Evolutionary conservation across 106 monocot species (phyloP), one percentile per base, ranked within the genome.

Genomic region (Dendrobium nobile): DNA sequence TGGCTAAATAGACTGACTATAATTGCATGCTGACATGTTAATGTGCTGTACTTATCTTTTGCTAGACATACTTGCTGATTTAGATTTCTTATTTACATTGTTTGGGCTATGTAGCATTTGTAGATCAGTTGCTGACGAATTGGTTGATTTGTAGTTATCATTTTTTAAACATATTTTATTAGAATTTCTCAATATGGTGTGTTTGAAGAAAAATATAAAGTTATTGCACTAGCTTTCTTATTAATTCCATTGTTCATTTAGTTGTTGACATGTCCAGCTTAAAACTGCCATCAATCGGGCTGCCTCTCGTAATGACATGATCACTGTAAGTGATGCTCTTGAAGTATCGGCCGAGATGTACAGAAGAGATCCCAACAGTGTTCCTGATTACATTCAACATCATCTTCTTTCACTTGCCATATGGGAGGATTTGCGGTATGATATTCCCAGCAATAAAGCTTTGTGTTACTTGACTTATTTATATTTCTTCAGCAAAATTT

Each of bases 311-410:
- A 91, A 88, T 90, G 99, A 99, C 79, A 88, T 93, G 88, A 33
- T 82, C 64, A 95, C 99, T 48, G 81, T 99, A 77, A 91, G 91
- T 85, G 95, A 95, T 91, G 99, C 93, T 28, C 99, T 99, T 85
- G 99, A 99, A 87, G 99, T 99, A 78, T 95, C 99, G 72, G 93
- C 93, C 82, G 95, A 91, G 86, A 99, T 99, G 91, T 93, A 88
- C 77, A 89, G 88, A 77, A 95, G 91, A 82, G 99, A 99, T 80
- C 77, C 99, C 40, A 99, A 93, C 77, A 91, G 88, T 85, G 83
- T 99, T 55, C 88, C 91, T 70, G 99, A 99, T 81, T 99, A 93
- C 89, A 88, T 99, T 74, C 99, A 95, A 70, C 89, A 93, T 6
- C 95, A 99, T 87, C 95, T 99, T 85, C 78, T 86, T 78, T 87